Evolutionary conservation across 1,284 basidiomycete species (phyloP).

Genomic region (Rhizoctonia solani): DNA sequence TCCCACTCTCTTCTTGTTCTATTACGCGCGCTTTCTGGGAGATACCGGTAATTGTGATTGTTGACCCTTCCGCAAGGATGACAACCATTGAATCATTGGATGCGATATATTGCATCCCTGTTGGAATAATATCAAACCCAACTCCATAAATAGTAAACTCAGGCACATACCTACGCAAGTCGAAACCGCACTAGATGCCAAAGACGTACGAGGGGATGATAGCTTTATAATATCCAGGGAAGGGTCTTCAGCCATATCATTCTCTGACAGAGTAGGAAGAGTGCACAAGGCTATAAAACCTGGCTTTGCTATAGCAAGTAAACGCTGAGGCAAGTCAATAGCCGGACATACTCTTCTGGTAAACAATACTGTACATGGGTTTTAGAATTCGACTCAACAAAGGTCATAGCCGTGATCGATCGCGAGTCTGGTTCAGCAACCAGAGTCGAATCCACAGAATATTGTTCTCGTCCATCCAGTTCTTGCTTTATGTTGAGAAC

Average conservation of each 20-base stretch:
- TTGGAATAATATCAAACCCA: constrained; percentile 41
- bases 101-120: constrained; percentile 60
- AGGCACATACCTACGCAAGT: constrained; percentile 56
- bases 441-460: constrained; percentile 40
- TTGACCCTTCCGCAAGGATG: constrained; percentile 67
- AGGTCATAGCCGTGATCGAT: constrained; percentile 12
- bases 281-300: constrained; percentile 14
- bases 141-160: constrained; percentile 49
- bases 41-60: constrained; percentile 60
- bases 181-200: constrained; percentile 50
- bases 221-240: background rate
- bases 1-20: background rate
- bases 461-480: constrained; percentile 46
- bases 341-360: constrained; percentile 53
- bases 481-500: constrained; percentile 59
- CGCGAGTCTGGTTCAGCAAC: constrained; percentile 9
- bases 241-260: background rate
- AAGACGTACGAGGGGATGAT: constrained; percentile 45
- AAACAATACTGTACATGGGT: constrained; percentile 56
- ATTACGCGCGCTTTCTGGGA: constrained; percentile 42
- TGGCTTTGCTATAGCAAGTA: constrained; percentile 25
- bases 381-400: constrained; percentile 44
- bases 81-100: constrained; percentile 58
- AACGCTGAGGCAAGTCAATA: constrained; percentile 31
- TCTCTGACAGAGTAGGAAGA: background rate